Conservation (phyloP, 2,329 filamentous ascomycete species). For the Cryphonectria carpinicola region DNA sequence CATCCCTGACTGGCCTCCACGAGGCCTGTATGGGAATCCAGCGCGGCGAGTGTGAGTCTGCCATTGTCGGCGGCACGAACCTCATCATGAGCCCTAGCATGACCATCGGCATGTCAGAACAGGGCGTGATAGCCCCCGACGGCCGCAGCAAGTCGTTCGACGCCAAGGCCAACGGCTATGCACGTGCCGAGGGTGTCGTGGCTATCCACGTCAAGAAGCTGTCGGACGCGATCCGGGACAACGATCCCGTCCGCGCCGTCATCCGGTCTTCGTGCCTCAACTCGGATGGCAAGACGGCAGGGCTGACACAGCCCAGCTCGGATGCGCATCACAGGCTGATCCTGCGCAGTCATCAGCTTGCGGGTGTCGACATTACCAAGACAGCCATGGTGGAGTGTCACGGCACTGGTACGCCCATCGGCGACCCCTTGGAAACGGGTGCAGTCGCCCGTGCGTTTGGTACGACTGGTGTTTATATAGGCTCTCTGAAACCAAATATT, state of each 20-base stretch:
- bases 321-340: slow-evolving; percentile 41
- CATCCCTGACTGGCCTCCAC: slow-evolving; percentile 42
- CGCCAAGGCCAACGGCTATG: slow-evolving; percentile 53
- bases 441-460: slow-evolving; percentile 41
- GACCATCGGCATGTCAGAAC: slow-evolving; percentile 38
- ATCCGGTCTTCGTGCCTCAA: slow-evolving; percentile 44
- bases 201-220: slow-evolving; percentile 52
- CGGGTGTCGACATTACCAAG: slow-evolving; percentile 33
- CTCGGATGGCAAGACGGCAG: slow-evolving; percentile 47
- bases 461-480: slow-evolving; percentile 34
- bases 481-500: slow-evolving; percentile 36
- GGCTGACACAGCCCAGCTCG: slow-evolving; percentile 45
- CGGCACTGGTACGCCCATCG: slow-evolving; percentile 41
- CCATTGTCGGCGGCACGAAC: slow-evolving; percentile 42
- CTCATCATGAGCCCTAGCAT: slow-evolving; percentile 41
- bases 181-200: slow-evolving; percentile 52
- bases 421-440: slow-evolving; percentile 42
- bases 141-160: slow-evolving; percentile 45
- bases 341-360: slow-evolving; percentile 36
- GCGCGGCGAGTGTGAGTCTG: slow-evolving; percentile 37
- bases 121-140: slow-evolving; percentile 42
- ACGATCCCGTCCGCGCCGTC: slow-evolving; percentile 47
- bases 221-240: slow-evolving; percentile 49
- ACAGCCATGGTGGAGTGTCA: slow-evolving; percentile 43
- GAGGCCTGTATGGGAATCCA: slow-evolving; percentile 36